Conservation (phyloP, 2,329 filamentous ascomycete genomes). For the Aspergillus oerlinghausenensis region DNA sequence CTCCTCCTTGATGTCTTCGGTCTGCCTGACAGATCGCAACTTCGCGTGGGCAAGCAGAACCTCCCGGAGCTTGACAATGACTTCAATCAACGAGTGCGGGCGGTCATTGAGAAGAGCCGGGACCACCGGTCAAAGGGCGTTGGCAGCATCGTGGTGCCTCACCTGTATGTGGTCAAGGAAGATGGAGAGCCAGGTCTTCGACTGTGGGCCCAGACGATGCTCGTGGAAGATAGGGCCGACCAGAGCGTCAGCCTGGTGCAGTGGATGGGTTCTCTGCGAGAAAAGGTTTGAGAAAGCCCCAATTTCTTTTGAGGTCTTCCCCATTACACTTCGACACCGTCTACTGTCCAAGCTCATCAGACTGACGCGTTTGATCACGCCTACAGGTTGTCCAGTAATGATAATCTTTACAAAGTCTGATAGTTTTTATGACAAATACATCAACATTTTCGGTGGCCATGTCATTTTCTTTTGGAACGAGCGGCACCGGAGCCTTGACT, state of each 20-base stretch:
- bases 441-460: slow-evolving; percentile 15
- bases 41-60: slow-evolving; percentile 86
- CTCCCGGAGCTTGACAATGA: slow-evolving; percentile 88
- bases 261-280: slow-evolving; percentile 85
- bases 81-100: slow-evolving; percentile 90
- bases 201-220: slow-evolving; percentile 91
- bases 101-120: slow-evolving; percentile 85
- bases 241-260: slow-evolving; percentile 89
- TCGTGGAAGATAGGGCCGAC: slow-evolving; percentile 92
- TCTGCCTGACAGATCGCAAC: slow-evolving; percentile 71
- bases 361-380: slow-evolving; percentile 21
- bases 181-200: slow-evolving; percentile 94
- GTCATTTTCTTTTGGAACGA: slow-evolving; percentile 2
- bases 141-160: slow-evolving; percentile 87
- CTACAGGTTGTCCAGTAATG: slow-evolving; percentile 32
- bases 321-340: slow-evolving; percentile 4
- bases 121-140: slow-evolving; percentile 83
- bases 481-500: not conserved
- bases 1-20: slow-evolving; percentile 88
- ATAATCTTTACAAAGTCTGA: slow-evolving; percentile 11
- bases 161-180: slow-evolving; percentile 88
- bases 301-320: slow-evolving; percentile 10
- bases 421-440: slow-evolving; percentile 6
- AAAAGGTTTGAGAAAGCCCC: slow-evolving; percentile 67
- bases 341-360: slow-evolving; percentile 12